Evolutionary conservation across 805 yeast species (phyloP).

Genomic region (Ogataea henricii): DNA sequence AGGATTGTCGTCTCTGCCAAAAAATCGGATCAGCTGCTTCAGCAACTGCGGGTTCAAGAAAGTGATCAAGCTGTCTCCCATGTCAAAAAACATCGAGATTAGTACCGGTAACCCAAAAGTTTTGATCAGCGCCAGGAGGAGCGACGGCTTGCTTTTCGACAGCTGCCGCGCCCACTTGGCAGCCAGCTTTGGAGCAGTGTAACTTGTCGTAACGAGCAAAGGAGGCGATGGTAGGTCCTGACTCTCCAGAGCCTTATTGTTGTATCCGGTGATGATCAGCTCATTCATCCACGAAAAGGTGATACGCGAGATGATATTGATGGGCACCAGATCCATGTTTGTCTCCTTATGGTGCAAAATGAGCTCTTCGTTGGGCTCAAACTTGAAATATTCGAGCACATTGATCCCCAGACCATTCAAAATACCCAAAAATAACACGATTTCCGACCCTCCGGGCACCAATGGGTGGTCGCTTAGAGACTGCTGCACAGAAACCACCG

Average conservation of each 20-base stretch:
- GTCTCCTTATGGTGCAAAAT: slow-evolving; percentile 35
- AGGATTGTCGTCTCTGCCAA: slow-evolving; percentile 36
- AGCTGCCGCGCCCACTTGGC: slow-evolving; percentile 39
- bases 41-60: slow-evolving; percentile 62
- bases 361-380: slow-evolving; percentile 43
- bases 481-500: slow-evolving; percentile 27
- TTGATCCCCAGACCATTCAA: slow-evolving; percentile 37
- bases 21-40: slow-evolving; percentile 48
- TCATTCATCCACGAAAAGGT: slow-evolving; percentile 92
- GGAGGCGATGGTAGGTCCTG: slow-evolving; percentile 47
- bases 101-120: slow-evolving; percentile 42
- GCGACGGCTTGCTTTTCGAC: slow-evolving; percentile 29
- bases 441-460: slow-evolving; percentile 8
- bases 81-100: slow-evolving; percentile 39
- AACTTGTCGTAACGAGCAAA: slow-evolving; percentile 36
- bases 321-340: slow-evolving; percentile 28
- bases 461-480: slow-evolving; percentile 31
- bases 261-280: slow-evolving; percentile 71
- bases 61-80: slow-evolving; percentile 39
- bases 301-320: slow-evolving; percentile 72
- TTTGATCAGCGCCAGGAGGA: slow-evolving; percentile 37
- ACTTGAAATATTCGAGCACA: slow-evolving; percentile 40
- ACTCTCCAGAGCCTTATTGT: slow-evolving; percentile 36
- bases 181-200: slow-evolving; percentile 34
- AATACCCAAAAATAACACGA: slow-evolving; percentile 26